Evolutionary conservation across 164 flowering plant genomes (phyloP), one percentile per base, ranked within the genome.

Genomic region (Piper betle): DNA sequence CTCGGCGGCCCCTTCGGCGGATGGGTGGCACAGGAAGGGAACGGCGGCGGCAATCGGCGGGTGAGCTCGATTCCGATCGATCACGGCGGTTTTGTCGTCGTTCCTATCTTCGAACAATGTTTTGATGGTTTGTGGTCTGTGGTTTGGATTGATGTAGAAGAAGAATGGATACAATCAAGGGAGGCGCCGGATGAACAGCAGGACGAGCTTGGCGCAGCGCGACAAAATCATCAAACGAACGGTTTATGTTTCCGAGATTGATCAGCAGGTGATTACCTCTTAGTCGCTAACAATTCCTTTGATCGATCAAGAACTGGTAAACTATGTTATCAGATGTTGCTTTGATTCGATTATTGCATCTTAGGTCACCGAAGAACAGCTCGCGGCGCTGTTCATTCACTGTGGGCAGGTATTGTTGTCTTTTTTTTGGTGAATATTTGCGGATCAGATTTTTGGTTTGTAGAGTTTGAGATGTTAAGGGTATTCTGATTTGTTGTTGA

Each of bases 201-300:
- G 91, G 55, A 91, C 93, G 6, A 80, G 85, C 68, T 74, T 82
- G 84, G 97, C 96, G 6, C 96, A 91, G 66, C 72, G 87, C n/a
- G 97, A 88, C 33, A 96, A 91, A 56, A 71, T 82, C n/a, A 85
- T 88, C 68, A 69, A 84, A 76, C 75, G 95, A 74, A 91, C 97
- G 50, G 96, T 91, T 0, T 91, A 88, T 73, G 94, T 91, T 40
- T 86, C 97, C 62, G 97, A 91, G 66, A 88, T 91, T 72, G 97
- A 88, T 75, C 96, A 88, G 39, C 97, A 86, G 90, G 97, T 86
- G 69, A 43, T 43, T 15, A 43, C 8, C 50, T 8, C 4, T 7
- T 8, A 8, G 2, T 43, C 12, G 12, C 50, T 3, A 8, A 41
- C 43, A 4, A 41, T 4, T 4, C 6, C 43, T 9, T 41, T 41